These are phyloP conservation scores for Setaria italica DNA, from an alignment of 202 grass and related monocot genomes.

Conservation along the genomic window DNA sequence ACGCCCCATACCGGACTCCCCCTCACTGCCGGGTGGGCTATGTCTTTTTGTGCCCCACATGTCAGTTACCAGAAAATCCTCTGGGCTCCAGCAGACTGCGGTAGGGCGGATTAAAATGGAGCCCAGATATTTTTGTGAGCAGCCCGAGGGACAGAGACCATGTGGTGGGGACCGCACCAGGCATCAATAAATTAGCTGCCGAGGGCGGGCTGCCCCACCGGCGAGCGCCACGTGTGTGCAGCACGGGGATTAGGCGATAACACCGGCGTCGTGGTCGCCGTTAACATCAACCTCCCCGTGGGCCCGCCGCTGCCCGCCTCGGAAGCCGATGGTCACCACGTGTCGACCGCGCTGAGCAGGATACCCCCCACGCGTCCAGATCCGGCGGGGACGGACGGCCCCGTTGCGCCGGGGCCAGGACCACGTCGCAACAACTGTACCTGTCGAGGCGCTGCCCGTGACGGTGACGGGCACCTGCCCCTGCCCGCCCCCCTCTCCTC, in stretches of 20 bases:
- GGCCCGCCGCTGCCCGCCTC: conserved; percentile 20
- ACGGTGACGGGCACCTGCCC: conserved; percentile 64
- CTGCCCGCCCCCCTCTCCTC: conserved; percentile 16
- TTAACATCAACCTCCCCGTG: conserved; percentile 29
- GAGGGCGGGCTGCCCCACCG: conserved; percentile 20
- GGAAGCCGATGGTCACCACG: conserved; percentile 36
- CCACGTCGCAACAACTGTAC: conserved; percentile 48
- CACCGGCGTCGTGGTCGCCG: conserved; percentile 47
- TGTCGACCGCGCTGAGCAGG: not conserved
- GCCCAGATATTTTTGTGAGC: conserved; percentile 50
- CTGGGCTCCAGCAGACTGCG: not conserved
- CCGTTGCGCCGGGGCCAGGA: conserved; percentile 32
- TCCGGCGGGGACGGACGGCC: conserved; percentile 39
- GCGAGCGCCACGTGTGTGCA: conserved; percentile 48
- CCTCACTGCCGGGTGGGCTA: not conserved
- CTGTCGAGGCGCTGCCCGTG: conserved; percentile 59
- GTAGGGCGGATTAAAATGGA: not conserved
- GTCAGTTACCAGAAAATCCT: accelerated
- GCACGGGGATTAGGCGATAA: conserved; percentile 40
- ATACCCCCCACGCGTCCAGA: conserved; percentile 46
- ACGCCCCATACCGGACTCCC: accelerated
- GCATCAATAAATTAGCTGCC: conserved; percentile 52
- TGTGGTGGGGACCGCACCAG: conserved; percentile 37
- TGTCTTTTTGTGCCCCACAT: accelerated
- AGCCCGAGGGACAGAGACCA: conserved; percentile 38